Evolutionary conservation across 2,329 filamentous ascomycete species (phyloP), one percentile per base, ranked within the genome.

Genomic region (Colletotrichum lindemuthianum): DNA sequence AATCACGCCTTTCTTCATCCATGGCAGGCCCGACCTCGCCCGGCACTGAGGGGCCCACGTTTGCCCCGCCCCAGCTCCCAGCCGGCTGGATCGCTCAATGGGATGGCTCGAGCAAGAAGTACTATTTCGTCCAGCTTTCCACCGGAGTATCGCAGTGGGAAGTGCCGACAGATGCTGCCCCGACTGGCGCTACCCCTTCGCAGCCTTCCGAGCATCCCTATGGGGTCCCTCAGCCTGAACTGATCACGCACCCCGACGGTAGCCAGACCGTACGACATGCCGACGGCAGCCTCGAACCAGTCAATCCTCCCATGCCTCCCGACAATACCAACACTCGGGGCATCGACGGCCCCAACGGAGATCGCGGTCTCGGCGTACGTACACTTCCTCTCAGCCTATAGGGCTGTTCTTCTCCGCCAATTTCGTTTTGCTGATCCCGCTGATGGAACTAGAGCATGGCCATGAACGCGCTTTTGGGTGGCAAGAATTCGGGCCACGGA

Each of bases 111-210:
- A 87, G 82, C 75, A 85, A 81, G 74, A 89, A 89, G 75, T 90
- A 90, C 74, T 90, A 90, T 76, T 90, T 87, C 74, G 90, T 92
- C 54, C 89, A 92, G 76, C 85, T 92, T 59, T 88, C 88, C 57
- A 92, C 89, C 8, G 90, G 90, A 51, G 82, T 86, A 41, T 91
- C 89, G 67, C 89, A 92, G 76, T 92, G 90, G 90, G 89, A 92
- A n/a, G 83, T 85, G 37, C 90, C 90, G 37, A 91, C 87, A 12
- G 81, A 87, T 63, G 83, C 88, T 53, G 88, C 86, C 8, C 87
- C 86, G 48, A 83, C 85, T 24, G 86, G 88, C 67, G 87, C 80
- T 72, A 88, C 86, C 41, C 88, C 86, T 49, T 84, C 79, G 66
- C 63, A 66, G 15, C 83, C 82, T 61, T 80, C 75, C 57, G 86